These are phyloP conservation scores for Candida sp. DNA, from an alignment of 1,139 yeast genomes.

Conservation along the genomic window DNA sequence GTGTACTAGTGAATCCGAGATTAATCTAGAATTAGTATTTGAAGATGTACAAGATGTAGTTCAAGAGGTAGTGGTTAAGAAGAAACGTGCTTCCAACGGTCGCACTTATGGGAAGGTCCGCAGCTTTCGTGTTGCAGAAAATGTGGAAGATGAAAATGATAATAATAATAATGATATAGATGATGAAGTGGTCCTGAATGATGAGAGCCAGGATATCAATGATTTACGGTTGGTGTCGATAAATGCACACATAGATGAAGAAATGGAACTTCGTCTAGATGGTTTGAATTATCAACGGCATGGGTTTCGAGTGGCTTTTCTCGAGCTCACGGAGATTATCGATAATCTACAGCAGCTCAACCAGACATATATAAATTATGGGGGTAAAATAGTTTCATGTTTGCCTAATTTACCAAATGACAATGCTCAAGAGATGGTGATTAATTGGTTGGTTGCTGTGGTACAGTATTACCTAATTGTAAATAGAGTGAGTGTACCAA, in stretches of 20 bases:
- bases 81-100: neutral
- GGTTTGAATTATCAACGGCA: slow-evolving; percentile 11
- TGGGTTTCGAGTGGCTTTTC: neutral
- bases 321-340: slow-evolving; percentile 12
- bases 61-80: neutral
- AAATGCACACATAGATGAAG: slow-evolving; percentile 10
- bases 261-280: slow-evolving; percentile 14
- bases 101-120: slow-evolving; percentile 19
- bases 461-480: slow-evolving; percentile 1
- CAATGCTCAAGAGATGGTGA: slow-evolving; percentile 4
- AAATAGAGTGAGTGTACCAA: neutral
- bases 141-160: slow-evolving; percentile 7
- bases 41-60: neutral
- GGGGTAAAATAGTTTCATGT: neutral
- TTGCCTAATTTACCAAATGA: neutral
- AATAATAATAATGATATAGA: too few relatives aligned
- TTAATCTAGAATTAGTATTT: slow-evolving; percentile 1
- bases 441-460: slow-evolving; percentile 6
- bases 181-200: slow-evolving; percentile 6
- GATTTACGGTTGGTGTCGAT: slow-evolving; percentile 16
- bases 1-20: neutral
- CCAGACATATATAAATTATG: neutral
- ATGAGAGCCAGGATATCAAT: slow-evolving; percentile 12
- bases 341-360: neutral
- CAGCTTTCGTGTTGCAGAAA: slow-evolving; percentile 16